Conservation (phyloP, 1,139 yeast genomes). For the Diutina catenulata region DNA sequence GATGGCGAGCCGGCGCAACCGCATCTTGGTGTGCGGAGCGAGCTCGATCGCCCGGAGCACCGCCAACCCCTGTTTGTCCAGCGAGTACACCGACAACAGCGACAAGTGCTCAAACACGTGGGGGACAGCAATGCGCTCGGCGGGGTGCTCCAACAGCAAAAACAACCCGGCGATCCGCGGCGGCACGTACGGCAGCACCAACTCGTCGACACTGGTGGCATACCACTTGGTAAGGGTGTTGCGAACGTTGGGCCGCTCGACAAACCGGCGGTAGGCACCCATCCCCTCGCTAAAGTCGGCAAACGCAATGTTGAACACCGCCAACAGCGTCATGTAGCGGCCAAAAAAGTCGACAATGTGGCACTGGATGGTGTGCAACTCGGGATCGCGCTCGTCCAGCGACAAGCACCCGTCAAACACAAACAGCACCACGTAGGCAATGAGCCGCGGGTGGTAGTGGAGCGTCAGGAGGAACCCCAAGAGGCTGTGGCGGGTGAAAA, state of each 20-base stretch:
- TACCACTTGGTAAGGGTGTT: constrained; percentile 22
- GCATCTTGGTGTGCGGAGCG: constrained; percentile 14
- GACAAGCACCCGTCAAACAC: constrained; percentile 25
- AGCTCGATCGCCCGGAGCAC: constrained; percentile 16
- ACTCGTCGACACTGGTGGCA: constrained; percentile 16
- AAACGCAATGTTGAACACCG: constrained; percentile 25
- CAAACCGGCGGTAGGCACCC: constrained; percentile 16
- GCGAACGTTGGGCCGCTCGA: constrained; percentile 17
- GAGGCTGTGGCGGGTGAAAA: constrained; percentile 14
- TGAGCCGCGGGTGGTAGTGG: constrained; percentile 12
- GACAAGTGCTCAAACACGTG: too few relatives aligned
- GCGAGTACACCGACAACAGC: too few relatives aligned
- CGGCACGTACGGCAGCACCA: constrained; percentile 19
- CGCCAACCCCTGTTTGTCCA: constrained; percentile 23
- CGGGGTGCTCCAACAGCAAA: constrained; percentile 25
- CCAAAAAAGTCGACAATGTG: constrained; percentile 21
- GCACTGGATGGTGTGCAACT: constrained; percentile 12
- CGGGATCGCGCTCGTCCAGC: constrained; percentile 10
- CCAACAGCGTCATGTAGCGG: constrained; percentile 14
- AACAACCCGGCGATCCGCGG: constrained; percentile 21
- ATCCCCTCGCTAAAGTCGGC: constrained; percentile 19
- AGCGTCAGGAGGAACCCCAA: constrained; percentile 14
- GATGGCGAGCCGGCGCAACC: constrained; percentile 20
- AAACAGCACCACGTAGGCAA: constrained; percentile 19
- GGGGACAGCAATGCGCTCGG: too few relatives aligned